phyloP scores from a whole-genome alignment of 202 grass and related monocot genomes.

The Brachypodium distachyon region DNA sequence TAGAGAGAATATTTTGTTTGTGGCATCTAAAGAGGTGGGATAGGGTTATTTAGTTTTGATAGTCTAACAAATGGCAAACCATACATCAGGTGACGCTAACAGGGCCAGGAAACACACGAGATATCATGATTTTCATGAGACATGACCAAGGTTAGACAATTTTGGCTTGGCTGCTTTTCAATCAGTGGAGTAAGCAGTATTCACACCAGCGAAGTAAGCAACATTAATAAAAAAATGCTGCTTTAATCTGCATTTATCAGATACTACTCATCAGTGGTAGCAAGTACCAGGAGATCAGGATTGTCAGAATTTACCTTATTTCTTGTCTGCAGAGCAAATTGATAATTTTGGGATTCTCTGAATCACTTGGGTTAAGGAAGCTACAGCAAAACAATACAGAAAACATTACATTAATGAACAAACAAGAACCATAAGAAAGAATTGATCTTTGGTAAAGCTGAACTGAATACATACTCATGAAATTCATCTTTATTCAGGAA shows the following conservation, averaged over 20 bases:
- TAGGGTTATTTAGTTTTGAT: neutral
- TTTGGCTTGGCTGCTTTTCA: neutral
- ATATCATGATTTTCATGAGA: neutral
- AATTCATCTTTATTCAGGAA: constrained; percentile 77
- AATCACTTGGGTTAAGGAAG: constrained; percentile 81
- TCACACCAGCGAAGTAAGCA: too few relatives aligned
- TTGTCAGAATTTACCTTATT: constrained; percentile 45
- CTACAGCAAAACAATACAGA: constrained; percentile 24
- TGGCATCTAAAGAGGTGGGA: neutral
- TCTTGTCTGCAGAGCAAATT: constrained; percentile 73
- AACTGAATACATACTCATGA: constrained; percentile 53
- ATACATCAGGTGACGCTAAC: neutral
- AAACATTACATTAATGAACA: constrained; percentile 12
- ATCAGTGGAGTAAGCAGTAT: neutral
- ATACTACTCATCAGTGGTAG: too few relatives aligned
- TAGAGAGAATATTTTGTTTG: neutral
- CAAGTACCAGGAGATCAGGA: neutral
- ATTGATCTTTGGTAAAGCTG: neutral
- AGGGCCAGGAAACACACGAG: neutral
- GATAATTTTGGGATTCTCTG: constrained; percentile 59
- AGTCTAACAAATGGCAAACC: neutral
- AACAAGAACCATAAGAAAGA: constrained; percentile 10
- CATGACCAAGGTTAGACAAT: neutral
- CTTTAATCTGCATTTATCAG: neutral
- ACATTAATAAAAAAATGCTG: neutral